These are phyloP conservation scores for Ophiorrhiza pumila DNA, from an alignment of 257 asterid species.

Conservation along the genomic window DNA sequence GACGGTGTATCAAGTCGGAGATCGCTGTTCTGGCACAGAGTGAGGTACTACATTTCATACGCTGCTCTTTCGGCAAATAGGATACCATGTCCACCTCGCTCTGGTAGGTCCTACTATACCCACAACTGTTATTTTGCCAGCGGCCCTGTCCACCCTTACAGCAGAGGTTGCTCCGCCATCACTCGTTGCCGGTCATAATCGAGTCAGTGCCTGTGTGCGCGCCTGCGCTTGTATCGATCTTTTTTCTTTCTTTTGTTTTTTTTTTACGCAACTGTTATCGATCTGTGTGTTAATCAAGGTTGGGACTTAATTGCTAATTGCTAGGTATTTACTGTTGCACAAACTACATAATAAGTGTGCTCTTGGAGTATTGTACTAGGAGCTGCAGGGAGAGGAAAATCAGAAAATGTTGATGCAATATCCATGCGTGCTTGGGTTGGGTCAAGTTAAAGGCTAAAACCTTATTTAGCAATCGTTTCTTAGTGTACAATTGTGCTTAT, in stretches of 20 bases:
- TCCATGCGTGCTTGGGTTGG: no score
- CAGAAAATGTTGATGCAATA: no score
- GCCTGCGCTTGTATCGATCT: neutral
- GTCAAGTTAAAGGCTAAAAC: no score
- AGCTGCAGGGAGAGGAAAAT: no score
- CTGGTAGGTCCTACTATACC: constrained; percentile 84
- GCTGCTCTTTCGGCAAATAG: constrained; percentile 72
- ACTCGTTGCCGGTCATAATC: constrained; percentile 70
- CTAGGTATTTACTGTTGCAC: no score
- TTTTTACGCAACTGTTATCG: neutral
- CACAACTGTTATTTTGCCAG: constrained; percentile 58
- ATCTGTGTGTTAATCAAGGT: neutral
- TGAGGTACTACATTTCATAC: constrained; percentile 64
- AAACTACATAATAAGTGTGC: no score
- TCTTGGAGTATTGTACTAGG: no score
- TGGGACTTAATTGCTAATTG: no score
- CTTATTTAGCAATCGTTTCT: no score
- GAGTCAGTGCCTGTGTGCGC: neutral
- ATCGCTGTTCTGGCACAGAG: constrained; percentile 59
- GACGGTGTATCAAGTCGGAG: constrained; percentile 33
- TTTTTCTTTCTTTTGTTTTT: neutral
- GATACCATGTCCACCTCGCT: constrained; percentile 77
- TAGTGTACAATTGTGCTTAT: no score
- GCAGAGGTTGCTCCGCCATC: constrained; percentile 82
- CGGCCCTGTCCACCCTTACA: constrained; percentile 74